Percentiles rank a stretch among this genome's conserved stretches.
phyloP scores from a whole-genome alignment of 139 green algal species.

The Ulvella scutata region DNA sequence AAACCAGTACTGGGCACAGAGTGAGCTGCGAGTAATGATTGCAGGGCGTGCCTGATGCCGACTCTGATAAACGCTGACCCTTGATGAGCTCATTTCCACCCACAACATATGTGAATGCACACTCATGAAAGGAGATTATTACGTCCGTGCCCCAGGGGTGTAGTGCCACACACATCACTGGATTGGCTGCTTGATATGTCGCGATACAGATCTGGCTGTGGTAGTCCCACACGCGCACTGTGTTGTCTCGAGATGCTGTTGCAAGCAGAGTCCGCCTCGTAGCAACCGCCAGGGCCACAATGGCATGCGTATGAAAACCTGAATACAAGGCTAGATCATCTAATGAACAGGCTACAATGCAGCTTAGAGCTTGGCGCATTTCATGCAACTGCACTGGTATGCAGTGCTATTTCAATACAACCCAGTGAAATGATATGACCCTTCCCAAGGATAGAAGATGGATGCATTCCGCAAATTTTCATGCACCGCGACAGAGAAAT shows the following conservation, averaged over 20 bases:
- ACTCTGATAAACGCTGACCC: neutral
- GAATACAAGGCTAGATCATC: too few relatives aligned
- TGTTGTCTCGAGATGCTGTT: constrained; percentile 7
- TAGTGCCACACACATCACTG: neutral
- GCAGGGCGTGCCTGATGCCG: neutral
- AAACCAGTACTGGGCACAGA: too few relatives aligned
- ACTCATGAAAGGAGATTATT: neutral
- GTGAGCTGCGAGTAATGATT: too few relatives aligned
- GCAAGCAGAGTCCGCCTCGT: constrained; percentile 14
- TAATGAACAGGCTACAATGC: too few relatives aligned
- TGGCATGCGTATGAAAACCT: neutral
- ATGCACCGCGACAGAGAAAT: too few relatives aligned
- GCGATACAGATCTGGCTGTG: constrained; percentile 2
- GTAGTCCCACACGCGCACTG: constrained; percentile 14
- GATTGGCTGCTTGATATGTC: neutral
- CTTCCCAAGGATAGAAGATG: too few relatives aligned
- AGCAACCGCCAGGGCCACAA: neutral
- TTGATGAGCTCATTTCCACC: neutral
- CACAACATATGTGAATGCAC: neutral
- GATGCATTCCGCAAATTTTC: too few relatives aligned
- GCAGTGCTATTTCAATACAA: too few relatives aligned
- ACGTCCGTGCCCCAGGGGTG: neutral
- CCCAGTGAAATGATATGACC: too few relatives aligned
- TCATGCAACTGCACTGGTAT: too few relatives aligned
- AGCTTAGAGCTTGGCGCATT: too few relatives aligned